Evolutionary conservation across 2,329 filamentous ascomycete genomes (phyloP).

Genomic region (Juglanconis oblonga): DNA sequence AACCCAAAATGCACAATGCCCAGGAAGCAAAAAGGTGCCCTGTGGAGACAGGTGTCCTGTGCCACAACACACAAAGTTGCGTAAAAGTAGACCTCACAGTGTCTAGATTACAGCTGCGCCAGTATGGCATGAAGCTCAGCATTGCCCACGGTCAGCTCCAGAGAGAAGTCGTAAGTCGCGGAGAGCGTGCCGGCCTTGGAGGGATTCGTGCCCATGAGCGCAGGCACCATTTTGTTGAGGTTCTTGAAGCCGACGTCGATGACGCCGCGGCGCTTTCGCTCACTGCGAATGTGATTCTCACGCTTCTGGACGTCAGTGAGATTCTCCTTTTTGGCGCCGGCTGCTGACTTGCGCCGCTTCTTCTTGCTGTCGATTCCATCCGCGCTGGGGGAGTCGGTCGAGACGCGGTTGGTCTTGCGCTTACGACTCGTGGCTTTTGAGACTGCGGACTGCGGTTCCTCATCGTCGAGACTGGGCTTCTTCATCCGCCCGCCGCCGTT

Average conservation of each 20-base stretch:
- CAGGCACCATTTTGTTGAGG: conserved; percentile 72
- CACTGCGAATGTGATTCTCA: conserved; percentile 81
- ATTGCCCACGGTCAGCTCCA: no score
- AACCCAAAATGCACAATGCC: no score
- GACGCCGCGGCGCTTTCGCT: conserved; percentile 79
- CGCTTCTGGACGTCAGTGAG: conserved; percentile 78
- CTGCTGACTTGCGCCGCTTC: conserved; percentile 67
- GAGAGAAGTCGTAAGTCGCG: no score
- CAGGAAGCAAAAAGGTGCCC: no score
- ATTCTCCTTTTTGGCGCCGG: conserved; percentile 61
- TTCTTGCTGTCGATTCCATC: conserved; percentile 73
- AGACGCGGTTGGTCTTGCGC: conserved; percentile 46
- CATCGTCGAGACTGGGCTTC: conserved; percentile 35
- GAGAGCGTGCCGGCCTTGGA: conserved; percentile 54
- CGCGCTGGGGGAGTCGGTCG: conserved; percentile 31
- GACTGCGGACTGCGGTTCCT: conserved; percentile 34
- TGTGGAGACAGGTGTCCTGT: no score
- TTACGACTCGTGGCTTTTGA: conserved; percentile 36
- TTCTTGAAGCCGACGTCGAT: conserved; percentile 83
- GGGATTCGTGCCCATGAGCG: conserved; percentile 68
- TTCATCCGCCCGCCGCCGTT: conserved; percentile 41
- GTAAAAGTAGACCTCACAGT: no score
- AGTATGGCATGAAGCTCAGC: no score
- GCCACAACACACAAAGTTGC: no score
- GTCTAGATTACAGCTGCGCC: no score